Evolutionary conservation across 164 flowering plant genomes (phyloP).

Genomic region (Malania oleifera): DNA sequence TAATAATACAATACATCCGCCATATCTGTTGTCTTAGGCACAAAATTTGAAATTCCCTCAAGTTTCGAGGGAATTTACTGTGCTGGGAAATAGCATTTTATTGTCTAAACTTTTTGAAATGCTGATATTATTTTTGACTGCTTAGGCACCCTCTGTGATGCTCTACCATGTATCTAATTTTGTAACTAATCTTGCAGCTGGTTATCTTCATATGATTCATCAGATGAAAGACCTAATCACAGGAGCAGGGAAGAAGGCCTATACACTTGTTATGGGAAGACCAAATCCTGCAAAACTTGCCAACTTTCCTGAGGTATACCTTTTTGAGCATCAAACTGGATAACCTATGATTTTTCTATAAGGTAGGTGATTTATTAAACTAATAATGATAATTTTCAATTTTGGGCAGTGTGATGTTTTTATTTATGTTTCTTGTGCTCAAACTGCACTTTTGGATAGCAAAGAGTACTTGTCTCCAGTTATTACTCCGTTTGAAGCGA

Average conservation of each 20-base stretch:
- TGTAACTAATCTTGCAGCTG: slow-evolving; percentile 55
- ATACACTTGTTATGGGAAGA: slow-evolving; percentile 83
- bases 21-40: too few relatives aligned
- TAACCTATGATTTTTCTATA: slow-evolving; percentile 1
- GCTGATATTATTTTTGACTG: not conserved
- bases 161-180: slow-evolving; percentile 7
- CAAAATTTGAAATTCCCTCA: too few relatives aligned
- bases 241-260: slow-evolving; percentile 80
- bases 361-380: not conserved
- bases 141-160: not conserved
- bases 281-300: slow-evolving; percentile 98
- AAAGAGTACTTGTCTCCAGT: slow-evolving; percentile 92
- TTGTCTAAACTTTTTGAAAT: too few relatives aligned
- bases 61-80: too few relatives aligned
- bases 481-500: slow-evolving; percentile 94
- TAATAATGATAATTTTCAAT: slow-evolving; percentile 1
- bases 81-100: too few relatives aligned
- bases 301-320: slow-evolving; percentile 88
- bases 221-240: slow-evolving; percentile 74
- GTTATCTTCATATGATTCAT: slow-evolving; percentile 79
- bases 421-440: slow-evolving; percentile 80
- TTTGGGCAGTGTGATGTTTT: slow-evolving; percentile 80
- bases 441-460: slow-evolving; percentile 96
- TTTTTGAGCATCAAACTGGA: not conserved
- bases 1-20: too few relatives aligned